Conservation (phyloP, 1,284 basidiomycete genomes). For the Anthracocystis walkeri region DNA sequence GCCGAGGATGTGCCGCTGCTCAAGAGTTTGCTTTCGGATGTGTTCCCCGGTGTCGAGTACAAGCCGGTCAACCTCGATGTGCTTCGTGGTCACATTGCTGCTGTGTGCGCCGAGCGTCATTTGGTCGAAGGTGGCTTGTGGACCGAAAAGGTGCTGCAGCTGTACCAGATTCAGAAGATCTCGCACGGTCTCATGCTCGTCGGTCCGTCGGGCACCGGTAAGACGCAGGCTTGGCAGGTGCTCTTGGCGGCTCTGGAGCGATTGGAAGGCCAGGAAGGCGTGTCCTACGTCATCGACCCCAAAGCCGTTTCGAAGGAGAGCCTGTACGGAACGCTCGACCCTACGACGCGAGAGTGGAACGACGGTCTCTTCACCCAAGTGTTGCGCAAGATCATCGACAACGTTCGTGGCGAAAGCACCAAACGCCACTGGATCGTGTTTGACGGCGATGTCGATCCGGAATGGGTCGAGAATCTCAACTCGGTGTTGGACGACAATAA, state of each 20-base stretch:
- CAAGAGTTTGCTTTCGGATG: conserved; percentile 92
- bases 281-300: conserved; percentile 96
- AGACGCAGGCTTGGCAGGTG: conserved; percentile 97
- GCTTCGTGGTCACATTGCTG: conserved; percentile 83
- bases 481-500: conserved; percentile 97
- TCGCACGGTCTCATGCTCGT: conserved; percentile 99
- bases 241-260: conserved; percentile 89
- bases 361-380: conserved; percentile 99
- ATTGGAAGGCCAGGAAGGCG: conserved; percentile 89
- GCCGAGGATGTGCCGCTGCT: conserved; percentile 96
- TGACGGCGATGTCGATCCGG: conserved; percentile 98
- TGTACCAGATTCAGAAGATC: conserved; percentile 99
- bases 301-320: conserved; percentile 99
- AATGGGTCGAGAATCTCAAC: conserved; percentile 99
- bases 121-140: conserved; percentile 88
- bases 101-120: conserved; percentile 87
- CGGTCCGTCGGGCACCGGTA: conserved; percentile 94
- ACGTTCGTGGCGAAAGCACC: conserved; percentile 94
- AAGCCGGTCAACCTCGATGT: conserved; percentile 87
- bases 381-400: conserved; percentile 96
- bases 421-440: conserved; percentile 99
- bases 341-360: conserved; percentile 98
- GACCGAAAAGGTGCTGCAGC: conserved; percentile 94
- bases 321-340: conserved; percentile 95
- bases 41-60: conserved; percentile 96